These are phyloP conservation scores for Parasitella parasitica DNA, from an alignment of 371 early-diverging fungal genomes.

Conservation along the genomic window DNA sequence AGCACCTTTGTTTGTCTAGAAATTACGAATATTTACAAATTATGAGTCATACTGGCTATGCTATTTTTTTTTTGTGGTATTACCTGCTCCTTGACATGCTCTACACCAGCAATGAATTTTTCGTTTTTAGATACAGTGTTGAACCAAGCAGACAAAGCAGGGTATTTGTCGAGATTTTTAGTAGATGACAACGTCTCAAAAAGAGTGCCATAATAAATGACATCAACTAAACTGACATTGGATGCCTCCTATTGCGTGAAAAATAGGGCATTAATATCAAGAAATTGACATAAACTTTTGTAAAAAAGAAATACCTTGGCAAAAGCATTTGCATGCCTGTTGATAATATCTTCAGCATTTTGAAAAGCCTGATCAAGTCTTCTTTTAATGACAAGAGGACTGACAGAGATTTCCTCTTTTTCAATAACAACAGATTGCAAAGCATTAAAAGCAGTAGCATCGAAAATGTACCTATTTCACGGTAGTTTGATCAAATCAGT, in stretches of 20 bases:
- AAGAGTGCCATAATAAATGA: conserved; percentile 37
- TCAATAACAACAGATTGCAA: conserved; percentile 35
- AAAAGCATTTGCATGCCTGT: conserved; percentile 26
- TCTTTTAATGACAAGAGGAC: conserved; percentile 35
- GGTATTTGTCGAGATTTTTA: conserved; percentile 32
- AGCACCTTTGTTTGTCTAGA: conserved; percentile 31
- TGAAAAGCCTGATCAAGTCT: conserved; percentile 34
- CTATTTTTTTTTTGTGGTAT: neutral
- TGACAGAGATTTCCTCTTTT: conserved; percentile 36
- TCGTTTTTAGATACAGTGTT: conserved; percentile 27
- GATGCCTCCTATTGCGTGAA: conserved; percentile 22
- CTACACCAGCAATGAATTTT: conserved; percentile 27
- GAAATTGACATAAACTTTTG: neutral
- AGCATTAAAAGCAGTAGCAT: conserved; percentile 29
- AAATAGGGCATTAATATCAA: neutral
- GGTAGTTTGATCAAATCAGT: neutral
- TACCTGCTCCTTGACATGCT: conserved; percentile 31
- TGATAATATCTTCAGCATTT: conserved; percentile 24
- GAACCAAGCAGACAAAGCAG: conserved; percentile 36
- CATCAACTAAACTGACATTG: conserved; percentile 31
- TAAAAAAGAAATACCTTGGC: conserved; percentile 20
- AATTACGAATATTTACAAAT: neutral
- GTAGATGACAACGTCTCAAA: conserved; percentile 31
- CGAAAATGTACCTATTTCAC: conserved; percentile 28
- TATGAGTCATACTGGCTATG: conserved; percentile 7